Percentiles rank a stretch among this genome's conserved stretches.
These are phyloP conservation scores for Sesbania bispinosa DNA, from an alignment of 306 rosid species.

Conservation along the genomic window DNA sequence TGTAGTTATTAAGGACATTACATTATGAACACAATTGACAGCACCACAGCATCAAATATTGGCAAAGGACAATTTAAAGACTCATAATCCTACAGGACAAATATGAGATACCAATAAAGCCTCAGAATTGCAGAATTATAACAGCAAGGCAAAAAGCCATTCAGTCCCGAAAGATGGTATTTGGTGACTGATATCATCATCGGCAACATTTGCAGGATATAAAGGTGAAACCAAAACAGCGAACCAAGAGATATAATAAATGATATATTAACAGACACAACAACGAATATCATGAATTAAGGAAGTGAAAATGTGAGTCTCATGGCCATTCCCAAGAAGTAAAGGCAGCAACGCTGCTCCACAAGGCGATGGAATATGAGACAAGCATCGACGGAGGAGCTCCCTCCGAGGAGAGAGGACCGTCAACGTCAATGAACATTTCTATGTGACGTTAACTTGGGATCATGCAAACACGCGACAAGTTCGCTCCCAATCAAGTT, in stretches of 20 bases:
- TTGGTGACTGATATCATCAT: constrained; percentile 41
- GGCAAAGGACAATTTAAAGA: too few relatives aligned
- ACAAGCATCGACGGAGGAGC: constrained; percentile 40
- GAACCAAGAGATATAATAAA: background rate
- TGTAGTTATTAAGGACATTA: too few relatives aligned
- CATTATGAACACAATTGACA: too few relatives aligned
- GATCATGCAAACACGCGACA: constrained; percentile 41
- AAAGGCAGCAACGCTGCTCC: constrained; percentile 53
- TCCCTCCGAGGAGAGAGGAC: constrained; percentile 28
- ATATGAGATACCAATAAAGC: too few relatives aligned
- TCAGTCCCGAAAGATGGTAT: constrained; percentile 83
- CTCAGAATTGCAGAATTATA: constrained; percentile 55
- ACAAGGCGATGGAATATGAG: constrained; percentile 65
- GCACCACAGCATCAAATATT: too few relatives aligned
- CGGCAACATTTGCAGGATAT: constrained; percentile 21
- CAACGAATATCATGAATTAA: background rate
- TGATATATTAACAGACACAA: background rate
- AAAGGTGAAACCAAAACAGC: too few relatives aligned
- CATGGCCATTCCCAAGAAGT: constrained; percentile 59
- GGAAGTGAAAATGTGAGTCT: constrained; percentile 26
- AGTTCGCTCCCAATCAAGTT: constrained; percentile 37
- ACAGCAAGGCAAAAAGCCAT: constrained; percentile 53
- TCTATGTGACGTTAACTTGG: constrained; percentile 45
- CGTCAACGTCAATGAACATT: constrained; percentile 31
- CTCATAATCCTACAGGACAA: too few relatives aligned